A percentile compares a stretch with the other conserved stretches of the same genome.
Conservation (phyloP, 2,329 filamentous ascomycete genomes). For the Lecanicillium sp. region DNA sequence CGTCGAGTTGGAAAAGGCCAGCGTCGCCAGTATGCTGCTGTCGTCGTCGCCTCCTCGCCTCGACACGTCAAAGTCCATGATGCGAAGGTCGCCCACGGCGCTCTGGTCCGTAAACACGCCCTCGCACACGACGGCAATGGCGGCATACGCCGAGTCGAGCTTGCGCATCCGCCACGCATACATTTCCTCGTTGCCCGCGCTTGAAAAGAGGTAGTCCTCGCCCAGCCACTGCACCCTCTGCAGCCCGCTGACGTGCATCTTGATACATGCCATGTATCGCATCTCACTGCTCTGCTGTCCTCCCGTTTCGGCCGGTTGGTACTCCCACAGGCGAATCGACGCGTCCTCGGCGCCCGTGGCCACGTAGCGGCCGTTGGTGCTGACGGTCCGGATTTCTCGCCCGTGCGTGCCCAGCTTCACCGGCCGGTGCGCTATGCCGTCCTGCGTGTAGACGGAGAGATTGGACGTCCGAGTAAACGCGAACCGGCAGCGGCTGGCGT, state of each 20-base stretch:
- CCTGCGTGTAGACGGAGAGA: conserved; percentile 39
- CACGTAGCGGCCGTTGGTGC: conserved; percentile 30
- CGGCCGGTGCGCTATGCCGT: conserved; percentile 29
- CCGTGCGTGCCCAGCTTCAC: conserved; percentile 72
- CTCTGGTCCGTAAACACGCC: conserved; percentile 44
- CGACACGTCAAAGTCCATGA: conserved; percentile 67
- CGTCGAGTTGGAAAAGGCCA: conserved; percentile 79
- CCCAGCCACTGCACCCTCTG: conserved; percentile 73
- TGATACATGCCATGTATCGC: conserved; percentile 55
- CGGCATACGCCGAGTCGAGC: conserved; percentile 40
- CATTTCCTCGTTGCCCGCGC: conserved; percentile 82
- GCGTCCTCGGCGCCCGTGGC: conserved; percentile 69
- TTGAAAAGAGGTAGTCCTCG: conserved; percentile 70
- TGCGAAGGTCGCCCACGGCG: conserved; percentile 59
- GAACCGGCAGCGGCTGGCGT: conserved; percentile 39
- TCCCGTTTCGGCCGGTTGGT: conserved; percentile 17
- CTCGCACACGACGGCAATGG: conserved; percentile 50
- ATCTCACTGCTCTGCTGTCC: conserved; percentile 15
- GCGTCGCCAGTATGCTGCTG: conserved; percentile 50
- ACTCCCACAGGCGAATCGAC: conserved; percentile 64
- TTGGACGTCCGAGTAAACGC: conserved; percentile 67
- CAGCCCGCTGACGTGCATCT: conserved; percentile 75
- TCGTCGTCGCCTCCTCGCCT: conserved; percentile 13
- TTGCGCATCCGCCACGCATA: conserved; percentile 67
- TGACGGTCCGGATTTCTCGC: conserved; percentile 63